Percentiles rank a stretch among this genome's conserved stretches.
Conservation (phyloP, 2,329 filamentous ascomycete species). For the Macrophomina phaseolina region DNA sequence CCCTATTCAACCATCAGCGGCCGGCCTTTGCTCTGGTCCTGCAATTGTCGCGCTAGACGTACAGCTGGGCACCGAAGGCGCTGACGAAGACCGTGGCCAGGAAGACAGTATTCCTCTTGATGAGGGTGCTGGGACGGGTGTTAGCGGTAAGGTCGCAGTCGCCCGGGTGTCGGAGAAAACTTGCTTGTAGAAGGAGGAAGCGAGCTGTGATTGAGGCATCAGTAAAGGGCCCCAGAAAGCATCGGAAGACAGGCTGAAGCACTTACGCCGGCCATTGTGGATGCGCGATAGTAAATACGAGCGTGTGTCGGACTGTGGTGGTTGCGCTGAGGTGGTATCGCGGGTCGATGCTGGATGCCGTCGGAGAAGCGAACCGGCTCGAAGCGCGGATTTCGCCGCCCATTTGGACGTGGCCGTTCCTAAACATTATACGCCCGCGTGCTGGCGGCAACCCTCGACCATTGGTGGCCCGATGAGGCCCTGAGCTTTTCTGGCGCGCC, state of each 20-base stretch:
- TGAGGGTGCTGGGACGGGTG: constrained; percentile 68
- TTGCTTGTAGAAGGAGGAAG: constrained; percentile 61
- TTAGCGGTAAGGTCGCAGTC: constrained; percentile 38
- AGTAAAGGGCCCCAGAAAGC: constrained; percentile 31
- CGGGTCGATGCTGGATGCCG: constrained; percentile 25
- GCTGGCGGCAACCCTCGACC: background rate
- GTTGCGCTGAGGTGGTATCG: constrained; percentile 34
- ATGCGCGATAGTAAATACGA: constrained; percentile 33
- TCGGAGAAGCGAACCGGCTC: constrained; percentile 28
- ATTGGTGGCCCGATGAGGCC: background rate
- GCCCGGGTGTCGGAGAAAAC: constrained; percentile 35
- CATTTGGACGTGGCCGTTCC: background rate
- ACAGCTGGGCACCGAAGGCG: constrained; percentile 95
- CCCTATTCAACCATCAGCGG: constrained; percentile 57
- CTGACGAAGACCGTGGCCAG: constrained; percentile 82
- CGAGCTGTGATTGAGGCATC: constrained; percentile 49
- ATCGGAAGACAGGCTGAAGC: constrained; percentile 32
- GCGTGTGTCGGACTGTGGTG: constrained; percentile 35
- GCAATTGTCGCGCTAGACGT: constrained; percentile 49
- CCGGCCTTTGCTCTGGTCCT: constrained; percentile 27
- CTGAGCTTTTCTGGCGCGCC: constrained; percentile 9
- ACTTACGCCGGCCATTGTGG: constrained; percentile 67
- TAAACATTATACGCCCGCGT: no score
- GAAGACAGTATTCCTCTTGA: constrained; percentile 89
- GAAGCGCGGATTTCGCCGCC: constrained; percentile 15